Evolutionary conservation across 306 rosid genomes (phyloP).

Genomic region (Malus asiatica): DNA sequence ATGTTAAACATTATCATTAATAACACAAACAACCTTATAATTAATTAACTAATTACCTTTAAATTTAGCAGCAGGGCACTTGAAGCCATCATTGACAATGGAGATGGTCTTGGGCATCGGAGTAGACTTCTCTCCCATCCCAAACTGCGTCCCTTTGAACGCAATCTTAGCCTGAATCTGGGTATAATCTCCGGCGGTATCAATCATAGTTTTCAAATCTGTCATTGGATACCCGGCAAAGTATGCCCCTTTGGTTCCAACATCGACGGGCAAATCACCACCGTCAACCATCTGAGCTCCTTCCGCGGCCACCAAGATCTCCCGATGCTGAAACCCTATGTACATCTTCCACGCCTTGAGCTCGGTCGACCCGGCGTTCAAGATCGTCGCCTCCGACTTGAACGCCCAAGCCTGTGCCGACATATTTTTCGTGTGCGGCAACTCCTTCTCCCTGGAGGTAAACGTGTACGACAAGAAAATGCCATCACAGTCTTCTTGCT

Average conservation of each 20-base stretch:
- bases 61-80: conserved; percentile 49
- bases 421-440: conserved; percentile 50
- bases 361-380: conserved; percentile 54
- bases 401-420: conserved; percentile 84
- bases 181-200: conserved; percentile 48
- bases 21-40: neutral
- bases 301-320: conserved; percentile 49
- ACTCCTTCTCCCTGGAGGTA: conserved; percentile 32
- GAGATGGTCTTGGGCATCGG: conserved; percentile 79
- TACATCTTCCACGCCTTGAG: conserved; percentile 64
- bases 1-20: neutral
- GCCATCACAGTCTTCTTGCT: conserved; percentile 47
- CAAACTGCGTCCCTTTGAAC: conserved; percentile 58
- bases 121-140: conserved; percentile 20
- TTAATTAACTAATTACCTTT: conserved; percentile 27
- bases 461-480: conserved; percentile 59
- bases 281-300: conserved; percentile 50
- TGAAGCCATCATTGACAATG: conserved; percentile 65
- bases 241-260: conserved; percentile 69
- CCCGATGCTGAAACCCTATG: conserved; percentile 66
- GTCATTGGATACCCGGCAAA: conserved; percentile 35
- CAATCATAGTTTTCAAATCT: conserved; percentile 64
- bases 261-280: conserved; percentile 52
- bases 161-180: conserved; percentile 46
- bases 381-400: conserved; percentile 42